These are phyloP conservation scores for Fraxinus baroniana DNA, from an alignment of 305 asterid genomes.

Conservation along the genomic window DNA sequence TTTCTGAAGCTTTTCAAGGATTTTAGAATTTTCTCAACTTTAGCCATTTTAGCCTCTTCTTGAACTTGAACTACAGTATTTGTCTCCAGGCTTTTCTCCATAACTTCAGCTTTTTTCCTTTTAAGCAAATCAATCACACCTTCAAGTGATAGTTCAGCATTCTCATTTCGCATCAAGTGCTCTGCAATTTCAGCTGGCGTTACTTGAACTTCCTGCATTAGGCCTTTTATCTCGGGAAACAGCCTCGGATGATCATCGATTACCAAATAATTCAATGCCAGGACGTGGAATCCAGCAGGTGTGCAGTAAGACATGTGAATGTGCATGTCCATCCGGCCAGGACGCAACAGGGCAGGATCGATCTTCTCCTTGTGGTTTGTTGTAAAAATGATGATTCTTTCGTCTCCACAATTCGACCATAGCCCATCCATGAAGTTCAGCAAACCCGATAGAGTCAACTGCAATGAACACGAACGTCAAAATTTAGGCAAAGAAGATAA, in stretches of 20 bases:
- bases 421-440: slow-evolving; percentile 49
- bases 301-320: slow-evolving; percentile 53
- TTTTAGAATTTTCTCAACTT: background rate
- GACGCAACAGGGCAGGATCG: slow-evolving; percentile 51
- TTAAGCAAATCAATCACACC: slow-evolving; percentile 57
- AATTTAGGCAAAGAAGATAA: background rate
- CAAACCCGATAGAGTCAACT: slow-evolving; percentile 51
- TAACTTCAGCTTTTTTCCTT: slow-evolving; percentile 28
- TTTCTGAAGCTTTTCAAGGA: background rate
- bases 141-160: slow-evolving; percentile 43
- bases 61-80: background rate
- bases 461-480: background rate
- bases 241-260: slow-evolving; percentile 25
- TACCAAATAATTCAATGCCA: slow-evolving; percentile 40
- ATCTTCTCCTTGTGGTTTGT: slow-evolving; percentile 55
- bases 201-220: slow-evolving; percentile 41
- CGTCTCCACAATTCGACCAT: slow-evolving; percentile 55
- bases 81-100: background rate
- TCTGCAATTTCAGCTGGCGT: slow-evolving; percentile 74
- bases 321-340: slow-evolving; percentile 58
- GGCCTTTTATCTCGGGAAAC: slow-evolving; percentile 28
- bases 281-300: slow-evolving; percentile 38
- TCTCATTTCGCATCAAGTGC: slow-evolving; percentile 67
- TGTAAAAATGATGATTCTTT: slow-evolving; percentile 46
- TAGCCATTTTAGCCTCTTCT: background rate